Conservation (phyloP, 495 filamentous ascomycete genomes). For the Penicillium psychrofluorescens region DNA sequence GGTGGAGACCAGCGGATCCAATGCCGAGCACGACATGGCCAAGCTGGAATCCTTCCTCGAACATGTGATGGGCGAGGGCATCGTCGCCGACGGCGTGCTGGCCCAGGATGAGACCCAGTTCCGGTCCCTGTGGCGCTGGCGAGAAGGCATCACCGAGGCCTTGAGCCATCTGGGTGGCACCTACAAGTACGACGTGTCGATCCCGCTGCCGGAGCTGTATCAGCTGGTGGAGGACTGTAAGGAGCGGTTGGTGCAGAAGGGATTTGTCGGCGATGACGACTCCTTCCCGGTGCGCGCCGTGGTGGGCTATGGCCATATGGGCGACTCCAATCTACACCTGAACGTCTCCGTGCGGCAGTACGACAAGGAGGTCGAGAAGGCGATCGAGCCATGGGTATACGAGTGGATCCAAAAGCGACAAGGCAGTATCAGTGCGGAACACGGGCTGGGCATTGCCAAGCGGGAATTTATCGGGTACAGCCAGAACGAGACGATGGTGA, state of each 20-base stretch:
- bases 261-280: conserved; percentile 71
- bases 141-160: conserved; percentile 85
- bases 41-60: conserved; percentile 87
- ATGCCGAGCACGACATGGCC: conserved; percentile 82
- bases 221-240: conserved; percentile 76
- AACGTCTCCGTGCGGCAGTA: conserved; percentile 78
- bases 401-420: conserved; percentile 86
- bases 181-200: conserved; percentile 98
- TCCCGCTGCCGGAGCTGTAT: conserved; percentile 84
- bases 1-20: conserved; percentile 91
- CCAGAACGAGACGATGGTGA: conserved; percentile 75
- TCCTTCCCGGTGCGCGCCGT: conserved; percentile 77
- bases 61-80: conserved; percentile 74
- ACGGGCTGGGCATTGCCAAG: conserved; percentile 91
- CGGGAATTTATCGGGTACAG: conserved; percentile 91
- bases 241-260: conserved; percentile 59
- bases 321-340: conserved; percentile 88
- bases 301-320: conserved; percentile 97
- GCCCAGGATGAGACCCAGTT: conserved; percentile 90
- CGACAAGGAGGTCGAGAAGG: conserved; percentile 82
- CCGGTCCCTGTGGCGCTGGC: conserved; percentile 79
- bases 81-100: conserved; percentile 79
- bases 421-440: conserved; percentile 93
- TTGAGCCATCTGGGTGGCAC: conserved; percentile 87
- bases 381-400: conserved; percentile 90